Evolutionary conservation across 257 asterid genomes (phyloP).

Genomic region (Knoxia roxburghii): DNA sequence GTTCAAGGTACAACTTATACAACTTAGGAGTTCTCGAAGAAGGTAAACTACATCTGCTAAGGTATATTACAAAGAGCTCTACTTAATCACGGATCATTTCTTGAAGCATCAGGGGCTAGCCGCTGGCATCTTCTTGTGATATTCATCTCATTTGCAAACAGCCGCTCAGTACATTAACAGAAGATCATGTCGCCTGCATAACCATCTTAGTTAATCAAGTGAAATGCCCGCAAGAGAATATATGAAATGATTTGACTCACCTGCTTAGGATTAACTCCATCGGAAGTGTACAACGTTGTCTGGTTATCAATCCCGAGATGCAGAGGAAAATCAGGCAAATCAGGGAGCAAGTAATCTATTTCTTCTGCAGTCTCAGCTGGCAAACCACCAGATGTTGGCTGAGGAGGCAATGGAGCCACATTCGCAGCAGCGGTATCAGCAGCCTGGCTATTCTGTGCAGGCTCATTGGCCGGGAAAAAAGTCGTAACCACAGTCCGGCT

Average conservation of each 20-base stretch:
- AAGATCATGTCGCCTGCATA: background rate
- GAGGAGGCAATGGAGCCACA: background rate
- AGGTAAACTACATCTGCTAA: background rate
- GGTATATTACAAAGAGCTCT: background rate
- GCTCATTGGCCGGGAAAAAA: too few species aligned
- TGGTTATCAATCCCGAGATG: background rate
- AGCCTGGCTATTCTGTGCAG: too few species aligned
- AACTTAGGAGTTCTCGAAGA: too few species aligned
- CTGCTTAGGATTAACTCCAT: background rate
- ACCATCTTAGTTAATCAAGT: background rate
- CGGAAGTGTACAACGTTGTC: background rate
- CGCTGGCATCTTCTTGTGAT: background rate
- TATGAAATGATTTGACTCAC: background rate
- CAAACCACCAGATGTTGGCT: slow-evolving; percentile 1
- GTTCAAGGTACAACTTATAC: background rate
- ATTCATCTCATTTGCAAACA: background rate
- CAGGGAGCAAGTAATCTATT: background rate
- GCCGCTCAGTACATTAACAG: background rate
- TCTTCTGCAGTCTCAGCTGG: slow-evolving; percentile 1
- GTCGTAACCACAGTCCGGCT: too few species aligned
- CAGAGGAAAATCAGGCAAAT: background rate
- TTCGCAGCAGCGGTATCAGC: background rate
- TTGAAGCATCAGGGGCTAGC: background rate
- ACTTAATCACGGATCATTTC: background rate
- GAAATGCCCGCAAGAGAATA: background rate